A percentile compares a stretch with the other conserved stretches of the same genome.
Conservation (phyloP, 2,329 filamentous ascomycete genomes). For the Monosporascus sp. region DNA sequence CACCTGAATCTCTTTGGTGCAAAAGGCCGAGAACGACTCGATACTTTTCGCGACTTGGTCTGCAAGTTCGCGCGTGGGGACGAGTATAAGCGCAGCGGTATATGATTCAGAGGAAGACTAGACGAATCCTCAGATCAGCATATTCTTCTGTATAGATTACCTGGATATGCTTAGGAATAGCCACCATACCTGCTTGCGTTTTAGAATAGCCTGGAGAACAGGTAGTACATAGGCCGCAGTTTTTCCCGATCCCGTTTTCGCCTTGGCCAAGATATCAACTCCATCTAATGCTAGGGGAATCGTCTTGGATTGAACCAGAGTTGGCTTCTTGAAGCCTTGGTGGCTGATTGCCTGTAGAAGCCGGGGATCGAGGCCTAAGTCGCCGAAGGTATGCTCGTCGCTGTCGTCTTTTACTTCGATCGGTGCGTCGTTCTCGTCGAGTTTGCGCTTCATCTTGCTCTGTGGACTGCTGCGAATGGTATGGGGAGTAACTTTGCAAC, state of each 20-base stretch:
- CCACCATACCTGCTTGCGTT: constrained; percentile 59
- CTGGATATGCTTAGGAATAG: no score
- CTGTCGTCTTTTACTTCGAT: background rate
- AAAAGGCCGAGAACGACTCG: constrained; percentile 72
- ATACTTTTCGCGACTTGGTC: constrained; percentile 81
- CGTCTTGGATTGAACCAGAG: constrained; percentile 79
- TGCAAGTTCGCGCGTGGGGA: constrained; percentile 90
- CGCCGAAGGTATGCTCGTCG: constrained; percentile 57
- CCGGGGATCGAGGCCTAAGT: constrained; percentile 75
- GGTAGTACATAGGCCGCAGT: constrained; percentile 94
- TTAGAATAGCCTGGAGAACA: constrained; percentile 77
- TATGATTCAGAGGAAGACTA: constrained; percentile 45
- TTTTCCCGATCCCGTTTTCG: constrained; percentile 94
- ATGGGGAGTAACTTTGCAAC: background rate
- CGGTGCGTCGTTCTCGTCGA: constrained; percentile 49
- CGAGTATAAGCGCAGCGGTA: constrained; percentile 78
- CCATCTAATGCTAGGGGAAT: constrained; percentile 86
- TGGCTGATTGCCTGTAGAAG: constrained; percentile 80
- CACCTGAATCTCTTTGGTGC: constrained; percentile 73
- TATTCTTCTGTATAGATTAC: background rate
- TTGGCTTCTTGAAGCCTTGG: constrained; percentile 79
- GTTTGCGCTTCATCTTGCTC: constrained; percentile 54
- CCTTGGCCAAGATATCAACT: constrained; percentile 83
- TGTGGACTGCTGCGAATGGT: background rate
- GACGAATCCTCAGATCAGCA: constrained; percentile 1